phyloP scores from a whole-genome alignment of 2,329 filamentous ascomycete species.

The Beauveria australis region DNA sequence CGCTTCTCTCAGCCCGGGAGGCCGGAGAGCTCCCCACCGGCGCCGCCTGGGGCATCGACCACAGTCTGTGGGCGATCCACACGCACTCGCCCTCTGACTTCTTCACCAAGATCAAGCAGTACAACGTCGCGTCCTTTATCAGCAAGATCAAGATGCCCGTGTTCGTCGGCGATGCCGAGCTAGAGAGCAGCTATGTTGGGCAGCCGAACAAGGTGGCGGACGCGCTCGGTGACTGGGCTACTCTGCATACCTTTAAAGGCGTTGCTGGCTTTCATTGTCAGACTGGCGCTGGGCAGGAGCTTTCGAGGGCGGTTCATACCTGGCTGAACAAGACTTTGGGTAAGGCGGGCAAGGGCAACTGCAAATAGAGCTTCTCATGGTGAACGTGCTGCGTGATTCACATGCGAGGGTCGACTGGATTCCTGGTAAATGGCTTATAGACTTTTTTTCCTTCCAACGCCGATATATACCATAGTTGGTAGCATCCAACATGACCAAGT shows the following conservation, averaged over 20 bases:
- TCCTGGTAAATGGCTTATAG: too few relatives aligned
- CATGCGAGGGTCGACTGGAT: too few relatives aligned
- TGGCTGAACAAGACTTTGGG: constrained; percentile 10
- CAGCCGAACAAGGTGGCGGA: not conserved
- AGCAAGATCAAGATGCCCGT: constrained; percentile 3
- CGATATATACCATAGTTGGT: too few relatives aligned
- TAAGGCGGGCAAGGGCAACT: not conserved
- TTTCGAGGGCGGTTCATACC: not conserved
- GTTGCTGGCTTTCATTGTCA: constrained; percentile 9
- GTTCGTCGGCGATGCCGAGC: constrained; percentile 1
- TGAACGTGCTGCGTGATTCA: too few relatives aligned
- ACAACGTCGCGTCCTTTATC: not conserved
- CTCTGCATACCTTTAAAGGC: not conserved
- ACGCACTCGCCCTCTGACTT: constrained; percentile 9
- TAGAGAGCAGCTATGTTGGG: too few relatives aligned
- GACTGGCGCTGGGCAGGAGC: constrained; percentile 2
- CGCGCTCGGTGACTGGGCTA: not conserved
- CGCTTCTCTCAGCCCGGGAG: not conserved
- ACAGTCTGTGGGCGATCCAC: not conserved
- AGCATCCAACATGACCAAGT: too few relatives aligned
- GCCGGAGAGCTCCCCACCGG: not conserved
- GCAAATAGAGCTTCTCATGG: too few relatives aligned
- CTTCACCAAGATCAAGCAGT: constrained; percentile 4
- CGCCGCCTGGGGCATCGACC: not conserved
- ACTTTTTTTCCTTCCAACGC: too few relatives aligned